These are phyloP conservation scores for Mitragyna speciosa DNA, from an alignment of 257 asterid genomes.

Conservation along the genomic window DNA sequence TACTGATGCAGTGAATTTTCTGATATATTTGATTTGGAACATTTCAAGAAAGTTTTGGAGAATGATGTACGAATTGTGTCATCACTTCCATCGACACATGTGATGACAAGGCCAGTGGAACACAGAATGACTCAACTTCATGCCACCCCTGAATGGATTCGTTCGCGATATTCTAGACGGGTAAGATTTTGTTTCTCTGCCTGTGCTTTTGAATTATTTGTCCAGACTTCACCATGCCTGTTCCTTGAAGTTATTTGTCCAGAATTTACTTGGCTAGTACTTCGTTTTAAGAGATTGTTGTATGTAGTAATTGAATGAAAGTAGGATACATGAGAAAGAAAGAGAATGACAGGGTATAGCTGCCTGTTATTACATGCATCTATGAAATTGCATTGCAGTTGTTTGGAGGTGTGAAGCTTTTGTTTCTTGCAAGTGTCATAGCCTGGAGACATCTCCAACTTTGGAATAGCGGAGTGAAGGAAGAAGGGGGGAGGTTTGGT, in stretches of 20 bases:
- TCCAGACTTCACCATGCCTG: neutral
- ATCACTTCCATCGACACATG: constrained; percentile 86
- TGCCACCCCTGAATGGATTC: constrained; percentile 78
- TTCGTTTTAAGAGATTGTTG: neutral
- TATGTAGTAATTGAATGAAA: neutral
- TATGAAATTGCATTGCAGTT: neutral
- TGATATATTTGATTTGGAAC: constrained; percentile 88
- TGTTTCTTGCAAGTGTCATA: neutral
- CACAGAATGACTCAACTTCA: constrained; percentile 78
- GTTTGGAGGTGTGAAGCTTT: neutral
- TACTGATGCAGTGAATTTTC: constrained; percentile 84
- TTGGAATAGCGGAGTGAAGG: neutral
- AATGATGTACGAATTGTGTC: constrained; percentile 82
- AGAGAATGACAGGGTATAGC: neutral
- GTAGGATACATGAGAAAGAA: neutral
- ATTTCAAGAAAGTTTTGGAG: constrained; percentile 74
- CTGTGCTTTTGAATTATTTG: constrained; percentile 9
- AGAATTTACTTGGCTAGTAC: neutral
- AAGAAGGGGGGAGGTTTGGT: constrained; percentile 1
- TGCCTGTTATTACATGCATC: neutral
- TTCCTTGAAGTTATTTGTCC: neutral
- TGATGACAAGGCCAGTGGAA: constrained; percentile 84
- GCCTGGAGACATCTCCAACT: constrained; percentile 4
- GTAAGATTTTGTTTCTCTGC: constrained; percentile 32
- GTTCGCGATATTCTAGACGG: constrained; percentile 54